Evolutionary conservation across 2,329 filamentous ascomycete species (phyloP).

Genomic region (Blumeria graminis): DNA sequence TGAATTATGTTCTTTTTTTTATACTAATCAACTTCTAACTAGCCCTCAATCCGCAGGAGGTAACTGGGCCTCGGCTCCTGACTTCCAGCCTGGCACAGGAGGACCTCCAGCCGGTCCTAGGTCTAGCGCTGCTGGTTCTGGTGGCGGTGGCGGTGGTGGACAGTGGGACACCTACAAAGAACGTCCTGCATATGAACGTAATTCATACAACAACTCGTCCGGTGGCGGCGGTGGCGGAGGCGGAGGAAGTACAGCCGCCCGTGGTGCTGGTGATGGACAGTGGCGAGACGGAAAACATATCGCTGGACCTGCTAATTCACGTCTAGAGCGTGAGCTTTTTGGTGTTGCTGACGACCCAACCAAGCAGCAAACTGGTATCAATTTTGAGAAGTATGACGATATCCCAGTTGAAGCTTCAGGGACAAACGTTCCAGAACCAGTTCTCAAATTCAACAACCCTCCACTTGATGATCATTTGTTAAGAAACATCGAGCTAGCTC

Average conservation of each 20-base stretch:
- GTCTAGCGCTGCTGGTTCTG: background rate
- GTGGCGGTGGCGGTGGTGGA: slow-evolving; percentile 15
- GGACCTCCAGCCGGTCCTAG: slow-evolving; percentile 10
- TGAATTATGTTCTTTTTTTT: background rate
- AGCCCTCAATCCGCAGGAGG: slow-evolving; percentile 8
- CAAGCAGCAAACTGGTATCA: slow-evolving; percentile 96
- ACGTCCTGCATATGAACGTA: slow-evolving; percentile 23
- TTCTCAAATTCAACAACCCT: slow-evolving; percentile 76
- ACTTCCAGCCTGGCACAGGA: slow-evolving; percentile 16
- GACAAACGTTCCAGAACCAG: slow-evolving; percentile 75
- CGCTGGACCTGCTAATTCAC: slow-evolving; percentile 66
- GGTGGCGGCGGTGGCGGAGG: slow-evolving; percentile 19
- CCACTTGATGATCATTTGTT: slow-evolving; percentile 87
- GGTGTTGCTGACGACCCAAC: slow-evolving; percentile 72
- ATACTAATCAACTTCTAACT: background rate
- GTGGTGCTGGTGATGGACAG: slow-evolving; percentile 80
- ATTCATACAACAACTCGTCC: slow-evolving; percentile 25
- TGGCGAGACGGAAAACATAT: slow-evolving; percentile 97
- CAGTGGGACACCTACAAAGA: slow-evolving; percentile 12
- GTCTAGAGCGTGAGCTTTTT: slow-evolving; percentile 87
- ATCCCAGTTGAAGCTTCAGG: slow-evolving; percentile 96
- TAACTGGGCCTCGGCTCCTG: slow-evolving; percentile 16
- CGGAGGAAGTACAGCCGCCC: slow-evolving; percentile 22
- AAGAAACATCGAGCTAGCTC: slow-evolving; percentile 76
- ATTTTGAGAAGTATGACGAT: slow-evolving; percentile 99